Base-by-base conservation (phyloP, 73 alveolate species). In the Paramecium sonneborni region DNA sequence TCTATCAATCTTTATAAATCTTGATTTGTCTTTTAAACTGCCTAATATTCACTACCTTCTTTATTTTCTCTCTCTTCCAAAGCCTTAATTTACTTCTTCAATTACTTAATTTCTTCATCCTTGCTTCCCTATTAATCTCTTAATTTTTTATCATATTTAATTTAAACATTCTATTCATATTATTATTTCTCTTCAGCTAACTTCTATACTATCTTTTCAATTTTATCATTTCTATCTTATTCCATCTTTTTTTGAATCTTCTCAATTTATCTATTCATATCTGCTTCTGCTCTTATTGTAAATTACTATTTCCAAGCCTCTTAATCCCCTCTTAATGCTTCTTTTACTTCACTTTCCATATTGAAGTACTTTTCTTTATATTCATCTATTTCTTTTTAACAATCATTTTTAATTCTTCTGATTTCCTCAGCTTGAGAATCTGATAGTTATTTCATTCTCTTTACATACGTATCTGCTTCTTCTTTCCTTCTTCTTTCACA, bases 171-270 rank as follows among this genome's bases (percentile, higher is more conserved):
- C 26, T 79, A 43, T 12, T 79, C 90, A 24, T 43, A 24, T 26
- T 79, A 24, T 44, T 41, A 79, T 46, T 79, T 23, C 30, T 93
- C 96, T 32, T 92, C 93, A 10, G 95, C 85, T 23, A 93, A 44
- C 57, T 92, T 93, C 26, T 56, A 37, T 10, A 93, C 86, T 14
- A 93, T 85, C 21, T 58, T 76, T 58, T 88, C 93, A 28, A 93
- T 44, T 84, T 93, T 84, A 35, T 72, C 58, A 85, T 93, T 94
- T 89, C 96, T 70, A 37, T 93, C 92, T 35, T 52, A 37, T 23
- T 70, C 95, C 11, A 93, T 24, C 57, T 93, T 89, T 21, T 91
- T 91, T 58, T 85, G 26, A 18, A 93, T 55, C 43, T 76, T 76
- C n/a, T 76, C 43, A 37, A 85, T 93, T 32, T 91, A 23, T 23